Percentiles rank a stretch among this genome's conserved stretches.
phyloP scores from a whole-genome alignment of 352 stramenopile species.

The Phytophthora europaea region DNA sequence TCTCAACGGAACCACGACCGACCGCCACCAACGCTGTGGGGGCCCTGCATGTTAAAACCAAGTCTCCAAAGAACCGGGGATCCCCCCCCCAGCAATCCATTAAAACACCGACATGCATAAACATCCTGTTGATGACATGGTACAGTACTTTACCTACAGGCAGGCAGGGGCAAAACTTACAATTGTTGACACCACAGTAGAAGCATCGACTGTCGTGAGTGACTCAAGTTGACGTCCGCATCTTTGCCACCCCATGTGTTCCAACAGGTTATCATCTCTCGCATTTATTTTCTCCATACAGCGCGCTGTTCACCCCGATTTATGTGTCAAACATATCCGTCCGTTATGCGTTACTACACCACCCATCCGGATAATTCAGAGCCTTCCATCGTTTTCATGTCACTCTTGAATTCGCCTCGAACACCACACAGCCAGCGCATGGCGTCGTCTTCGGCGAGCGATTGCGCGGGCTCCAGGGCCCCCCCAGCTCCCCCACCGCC shows the following conservation, averaged over 20 bases:
- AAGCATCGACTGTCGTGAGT: not conserved
- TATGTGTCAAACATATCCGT: not conserved
- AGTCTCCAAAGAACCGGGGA: not conserved
- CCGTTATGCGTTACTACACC: slow-evolving; percentile 2
- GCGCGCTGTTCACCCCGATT: not conserved
- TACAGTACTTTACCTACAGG: no score
- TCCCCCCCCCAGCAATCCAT: not conserved
- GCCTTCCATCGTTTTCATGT: slow-evolving; percentile 14
- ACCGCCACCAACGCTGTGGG: not conserved
- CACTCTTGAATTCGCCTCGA: slow-evolving; percentile 25
- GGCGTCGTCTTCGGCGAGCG: slow-evolving; percentile 21
- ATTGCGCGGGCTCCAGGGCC: slow-evolving; percentile 3
- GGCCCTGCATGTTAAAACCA: not conserved
- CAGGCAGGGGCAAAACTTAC: no score
- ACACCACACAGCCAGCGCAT: not conserved
- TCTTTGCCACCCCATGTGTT: not conserved
- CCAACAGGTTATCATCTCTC: not conserved
- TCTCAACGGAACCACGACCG: not conserved
- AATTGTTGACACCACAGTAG: no score
- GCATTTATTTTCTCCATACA: not conserved
- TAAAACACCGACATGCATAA: not conserved
- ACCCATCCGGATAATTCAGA: slow-evolving; percentile 20
- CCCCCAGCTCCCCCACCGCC: not conserved
- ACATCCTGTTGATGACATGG: not conserved
- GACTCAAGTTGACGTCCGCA: not conserved